These are phyloP conservation scores for Hymenoscyphus albidus DNA, from an alignment of 2,329 filamentous ascomycete genomes.

Conservation along the genomic window DNA sequence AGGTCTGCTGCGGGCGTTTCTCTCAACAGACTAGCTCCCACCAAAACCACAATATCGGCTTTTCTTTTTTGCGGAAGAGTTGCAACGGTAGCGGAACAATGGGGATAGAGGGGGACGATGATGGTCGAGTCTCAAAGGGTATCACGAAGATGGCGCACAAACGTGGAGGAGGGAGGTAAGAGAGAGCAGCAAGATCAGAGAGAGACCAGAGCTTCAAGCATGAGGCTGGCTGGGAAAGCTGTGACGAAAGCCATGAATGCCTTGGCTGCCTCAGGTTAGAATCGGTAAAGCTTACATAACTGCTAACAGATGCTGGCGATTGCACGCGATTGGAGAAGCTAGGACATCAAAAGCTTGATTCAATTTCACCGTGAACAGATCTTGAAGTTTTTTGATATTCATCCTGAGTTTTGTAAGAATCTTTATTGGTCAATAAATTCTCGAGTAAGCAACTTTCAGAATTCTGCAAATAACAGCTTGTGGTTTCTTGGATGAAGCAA, in stretches of 20 bases:
- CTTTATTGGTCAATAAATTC: too few relatives aligned
- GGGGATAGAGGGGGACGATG: neutral
- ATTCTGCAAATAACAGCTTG: too few relatives aligned
- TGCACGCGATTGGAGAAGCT: too few relatives aligned
- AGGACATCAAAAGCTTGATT: too few relatives aligned
- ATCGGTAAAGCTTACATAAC: neutral
- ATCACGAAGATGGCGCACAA: slow-evolving; percentile 3
- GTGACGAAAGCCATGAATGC: neutral
- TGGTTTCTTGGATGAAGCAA: too few relatives aligned
- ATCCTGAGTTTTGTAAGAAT: too few relatives aligned
- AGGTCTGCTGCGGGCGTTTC: neutral
- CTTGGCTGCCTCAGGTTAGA: neutral
- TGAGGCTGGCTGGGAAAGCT: slow-evolving; percentile 3
- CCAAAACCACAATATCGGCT: neutral
- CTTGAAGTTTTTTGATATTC: too few relatives aligned
- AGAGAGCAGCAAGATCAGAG: neutral
- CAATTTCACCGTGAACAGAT: too few relatives aligned
- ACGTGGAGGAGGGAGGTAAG: neutral
- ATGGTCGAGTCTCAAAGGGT: neutral
- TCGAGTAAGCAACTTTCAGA: too few relatives aligned
- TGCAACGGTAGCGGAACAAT: neutral
- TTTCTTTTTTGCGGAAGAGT: neutral
- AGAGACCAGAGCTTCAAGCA: slow-evolving; percentile 1
- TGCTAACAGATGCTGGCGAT: too few relatives aligned
- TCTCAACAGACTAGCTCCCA: neutral